Base-by-base conservation (phyloP, 2,329 filamentous ascomycete species). In the Verticillium dahliae region DNA sequence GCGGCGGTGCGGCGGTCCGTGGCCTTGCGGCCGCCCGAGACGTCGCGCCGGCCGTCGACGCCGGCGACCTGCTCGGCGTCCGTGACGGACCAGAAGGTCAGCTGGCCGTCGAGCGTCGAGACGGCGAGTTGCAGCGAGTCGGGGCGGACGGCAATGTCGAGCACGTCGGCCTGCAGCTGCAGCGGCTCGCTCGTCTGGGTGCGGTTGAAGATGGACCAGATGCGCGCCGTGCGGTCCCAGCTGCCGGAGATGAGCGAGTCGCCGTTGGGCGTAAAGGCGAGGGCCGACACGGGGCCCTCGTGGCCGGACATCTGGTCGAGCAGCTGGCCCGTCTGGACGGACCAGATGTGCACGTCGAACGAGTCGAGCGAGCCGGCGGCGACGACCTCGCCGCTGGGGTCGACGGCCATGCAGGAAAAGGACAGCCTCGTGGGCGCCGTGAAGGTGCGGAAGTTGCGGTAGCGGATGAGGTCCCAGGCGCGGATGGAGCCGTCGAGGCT, bases 331-430 rank as follows among this genome's bases (percentile, higher is more conserved):
- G 94, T 99, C 72, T 99, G 95, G 4, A 99, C 96, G 5, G 92
- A 97, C 95, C 95, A 99, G 65, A 99, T 90, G 75, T 99, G 93
- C 59, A 99, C 91, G 71, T 98, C 94, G 67, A 97, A 98, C 4
- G 93, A 97, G 73, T 99, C 95, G 15, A 96, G 82, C 1, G 94
- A 98, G 2, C 94, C 95, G 10, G 95, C 95, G 63, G 94, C 96
- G 3, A 99, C 90, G 9, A 99, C 91, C 74, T 99, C 96, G 60
- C 95, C 95, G 66, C 92, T 97, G 0, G 95, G 93, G 67, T 99
- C 96, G n/a, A 98, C 92, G 1, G 95, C 92, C 73, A 99, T 84
- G 62, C 91, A 96, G 15, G 92, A 94, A 76, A 98, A 99, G 0
- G 93, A 96, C 33, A 98, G 79, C 61, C 94, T 84, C 37, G 91